These are phyloP conservation scores for Gamsiella multidivaricata DNA, from an alignment of 192 early-diverging fungal species.

Conservation along the genomic window DNA sequence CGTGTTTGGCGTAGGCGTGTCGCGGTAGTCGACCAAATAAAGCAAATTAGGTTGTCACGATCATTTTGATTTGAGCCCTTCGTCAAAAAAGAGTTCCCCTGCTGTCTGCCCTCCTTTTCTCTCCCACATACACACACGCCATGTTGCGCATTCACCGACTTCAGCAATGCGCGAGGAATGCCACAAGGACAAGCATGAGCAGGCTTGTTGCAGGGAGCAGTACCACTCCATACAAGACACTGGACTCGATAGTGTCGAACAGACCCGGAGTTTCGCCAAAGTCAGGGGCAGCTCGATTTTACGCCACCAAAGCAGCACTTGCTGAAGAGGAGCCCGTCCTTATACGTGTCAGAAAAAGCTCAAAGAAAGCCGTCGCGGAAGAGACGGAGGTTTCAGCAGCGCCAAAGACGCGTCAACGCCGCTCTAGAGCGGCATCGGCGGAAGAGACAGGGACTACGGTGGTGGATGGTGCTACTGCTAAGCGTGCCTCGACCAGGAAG, in stretches of 20 bases:
- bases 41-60: background rate
- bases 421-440: background rate
- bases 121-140: background rate
- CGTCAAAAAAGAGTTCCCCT: background rate
- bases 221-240: too few relatives aligned
- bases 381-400: background rate
- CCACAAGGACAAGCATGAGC: background rate
- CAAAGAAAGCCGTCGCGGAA: background rate
- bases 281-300: background rate
- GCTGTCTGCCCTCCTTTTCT: background rate
- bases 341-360: background rate
- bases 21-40: slow-evolving; percentile 5
- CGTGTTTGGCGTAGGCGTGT: slow-evolving; percentile 37
- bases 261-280: too few relatives aligned
- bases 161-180: background rate
- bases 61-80: too few relatives aligned
- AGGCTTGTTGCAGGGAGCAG: background rate
- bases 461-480: too few relatives aligned
- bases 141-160: slow-evolving; percentile 17
- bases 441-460: background rate
- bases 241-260: background rate
- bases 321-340: slow-evolving; percentile 7
- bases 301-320: slow-evolving; percentile 9
- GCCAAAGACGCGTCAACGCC: too few relatives aligned
- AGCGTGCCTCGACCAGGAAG: too few relatives aligned